phyloP scores from a whole-genome alignment of 2,329 filamentous ascomycete genomes.

The Apiospora rasikravindrae region DNA sequence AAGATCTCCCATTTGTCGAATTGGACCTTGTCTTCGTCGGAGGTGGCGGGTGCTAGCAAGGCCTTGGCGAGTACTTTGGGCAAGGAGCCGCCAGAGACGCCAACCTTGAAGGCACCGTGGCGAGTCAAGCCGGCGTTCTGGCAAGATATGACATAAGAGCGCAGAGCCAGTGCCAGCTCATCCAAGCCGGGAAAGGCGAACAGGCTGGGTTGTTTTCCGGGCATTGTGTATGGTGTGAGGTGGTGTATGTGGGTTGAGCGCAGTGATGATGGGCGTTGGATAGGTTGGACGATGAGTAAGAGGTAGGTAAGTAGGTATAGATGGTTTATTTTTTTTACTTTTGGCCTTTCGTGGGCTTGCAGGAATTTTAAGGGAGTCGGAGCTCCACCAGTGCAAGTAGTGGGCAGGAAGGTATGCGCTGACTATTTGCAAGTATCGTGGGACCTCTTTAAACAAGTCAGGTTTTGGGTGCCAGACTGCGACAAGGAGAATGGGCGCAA shows the following conservation, averaged over 20 bases:
- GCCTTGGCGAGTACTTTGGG: slow-evolving; percentile 87
- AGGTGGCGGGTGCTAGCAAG: slow-evolving; percentile 64
- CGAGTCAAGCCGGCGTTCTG: slow-evolving; percentile 81
- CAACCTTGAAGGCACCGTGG: slow-evolving; percentile 87
- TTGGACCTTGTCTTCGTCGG: slow-evolving; percentile 66
- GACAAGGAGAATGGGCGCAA: slow-evolving; percentile 1
- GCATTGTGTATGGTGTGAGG: slow-evolving; percentile 45
- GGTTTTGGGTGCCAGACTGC: background rate
- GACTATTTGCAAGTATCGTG: slow-evolving; percentile 10
- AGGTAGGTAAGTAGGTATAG: background rate
- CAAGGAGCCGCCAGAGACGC: slow-evolving; percentile 90
- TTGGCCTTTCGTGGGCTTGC: slow-evolving; percentile 6
- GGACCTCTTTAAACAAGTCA: slow-evolving; percentile 8
- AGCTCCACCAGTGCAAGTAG: slow-evolving; percentile 8
- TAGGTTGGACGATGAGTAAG: too few relatives aligned
- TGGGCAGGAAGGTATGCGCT: slow-evolving; percentile 6
- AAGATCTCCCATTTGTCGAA: slow-evolving; percentile 97
- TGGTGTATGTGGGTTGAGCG: background rate
- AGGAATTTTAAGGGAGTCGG: slow-evolving; percentile 3
- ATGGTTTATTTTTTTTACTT: background rate
- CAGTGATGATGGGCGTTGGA: background rate
- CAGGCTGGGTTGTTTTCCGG: slow-evolving; percentile 68
- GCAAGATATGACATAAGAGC: slow-evolving; percentile 79
- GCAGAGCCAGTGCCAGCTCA: slow-evolving; percentile 76
- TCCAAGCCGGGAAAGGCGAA: slow-evolving; percentile 77